Base-by-base conservation (phyloP, 208 protist genomes). In the Strigomonas culicis region DNA sequence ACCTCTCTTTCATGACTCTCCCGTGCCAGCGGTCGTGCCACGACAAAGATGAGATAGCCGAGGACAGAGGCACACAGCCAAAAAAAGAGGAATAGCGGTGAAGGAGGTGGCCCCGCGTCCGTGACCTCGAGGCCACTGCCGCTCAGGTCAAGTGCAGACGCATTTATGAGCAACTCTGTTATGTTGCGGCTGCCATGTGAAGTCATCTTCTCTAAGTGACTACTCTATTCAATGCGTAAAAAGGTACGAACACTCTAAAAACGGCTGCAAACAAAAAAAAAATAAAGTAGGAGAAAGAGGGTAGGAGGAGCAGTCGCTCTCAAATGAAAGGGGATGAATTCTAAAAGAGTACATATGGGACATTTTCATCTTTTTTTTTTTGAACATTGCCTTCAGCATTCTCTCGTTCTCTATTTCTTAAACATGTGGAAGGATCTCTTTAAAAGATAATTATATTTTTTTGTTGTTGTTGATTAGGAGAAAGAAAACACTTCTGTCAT, bases 401-500 rank as follows among this genome's bases (percentile, higher is more conserved):
- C 17, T 46, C 41, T 17, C 41, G 10, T 46, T 46, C 17, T 46
- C 41, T 46, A 46, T 46, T 46, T 46, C 17, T 46, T 17, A n/a
- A 46, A 46, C 17, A 17, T 46, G 6, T 28, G n/a, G 7, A 53
- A 53, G 27, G n/a, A 7, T 10, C 27, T 28, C 19, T 10, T 15
- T 7, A 21, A 53, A 53, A 28, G 10, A 53, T 25, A 24, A 53
- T 15, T 25, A 21, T 28, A 53, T 24, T 53, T 28, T 21, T 7
- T 24, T 53, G 7, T 11, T 41, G 30, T 43, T 22, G 27, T 19
- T 43, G 61, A 66, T n/a, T 32, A 3, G 10, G 52, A 55, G 55
- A 47, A 72, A 72, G 7, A 47, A 44, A 59, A 67, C 24, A 66
- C n/a, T n/a, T n/a, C n/a, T n/a, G n/a, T n/a, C n/a, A n/a, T n/a